phyloP scores from a whole-genome alignment of 2,329 filamentous ascomycete species.

The Thyridium curvatum region DNA sequence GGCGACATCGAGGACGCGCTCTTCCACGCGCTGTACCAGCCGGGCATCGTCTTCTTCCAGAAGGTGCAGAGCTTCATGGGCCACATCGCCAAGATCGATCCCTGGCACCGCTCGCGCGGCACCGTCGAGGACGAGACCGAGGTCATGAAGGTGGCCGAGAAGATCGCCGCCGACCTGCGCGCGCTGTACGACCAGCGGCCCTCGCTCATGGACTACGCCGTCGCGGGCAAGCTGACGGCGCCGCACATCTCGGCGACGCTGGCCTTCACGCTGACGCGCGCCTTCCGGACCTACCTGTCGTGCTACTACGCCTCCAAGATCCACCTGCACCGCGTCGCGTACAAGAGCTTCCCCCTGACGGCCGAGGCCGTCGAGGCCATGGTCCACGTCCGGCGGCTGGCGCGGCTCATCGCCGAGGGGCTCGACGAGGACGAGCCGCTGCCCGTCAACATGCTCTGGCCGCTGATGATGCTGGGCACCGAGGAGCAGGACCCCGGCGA shows the following conservation, averaged over 20 bases:
- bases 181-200: constrained; percentile 43
- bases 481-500: constrained; percentile 45
- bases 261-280: constrained; percentile 41
- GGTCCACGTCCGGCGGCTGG: constrained; percentile 39
- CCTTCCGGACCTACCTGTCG: constrained; percentile 48
- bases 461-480: constrained; percentile 46
- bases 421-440: constrained; percentile 35
- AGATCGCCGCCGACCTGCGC: constrained; percentile 44
- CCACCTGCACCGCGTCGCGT: constrained; percentile 50
- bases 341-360: constrained; percentile 45
- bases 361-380: constrained; percentile 41
- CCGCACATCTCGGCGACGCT: constrained; percentile 41
- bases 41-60: constrained; percentile 50
- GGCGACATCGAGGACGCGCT: constrained; percentile 41
- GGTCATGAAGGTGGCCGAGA: constrained; percentile 46
- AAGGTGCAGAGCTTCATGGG: constrained; percentile 53
- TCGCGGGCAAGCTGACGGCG: constrained; percentile 41
- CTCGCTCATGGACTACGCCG: constrained; percentile 48
- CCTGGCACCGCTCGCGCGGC: constrained; percentile 47
- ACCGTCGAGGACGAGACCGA: constrained; percentile 53
- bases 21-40: constrained; percentile 49
- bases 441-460: constrained; percentile 52
- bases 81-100: constrained; percentile 48
- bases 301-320: constrained; percentile 52
- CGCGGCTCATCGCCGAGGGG: constrained; percentile 35